Evolutionary conservation across 2,329 filamentous ascomycete genomes (phyloP).

Genomic region (Scedosporium apiospermum): DNA sequence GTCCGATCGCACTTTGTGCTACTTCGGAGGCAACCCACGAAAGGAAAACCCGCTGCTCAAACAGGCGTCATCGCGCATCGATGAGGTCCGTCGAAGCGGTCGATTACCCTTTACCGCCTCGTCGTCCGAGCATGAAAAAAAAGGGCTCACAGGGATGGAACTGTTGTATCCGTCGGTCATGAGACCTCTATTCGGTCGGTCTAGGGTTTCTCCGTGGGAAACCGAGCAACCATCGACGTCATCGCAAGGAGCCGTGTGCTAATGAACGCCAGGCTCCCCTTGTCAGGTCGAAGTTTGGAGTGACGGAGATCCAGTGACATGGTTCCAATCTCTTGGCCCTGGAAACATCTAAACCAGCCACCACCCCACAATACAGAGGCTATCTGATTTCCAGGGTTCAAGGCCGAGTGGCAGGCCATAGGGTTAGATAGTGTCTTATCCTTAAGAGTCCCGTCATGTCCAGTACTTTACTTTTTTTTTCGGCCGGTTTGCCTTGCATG

Average conservation of each 20-base stretch:
- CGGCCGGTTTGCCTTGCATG: background rate
- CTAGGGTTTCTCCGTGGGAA: background rate
- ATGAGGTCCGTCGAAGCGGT: background rate
- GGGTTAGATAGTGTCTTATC: background rate
- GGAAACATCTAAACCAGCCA: background rate
- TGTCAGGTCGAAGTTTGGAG: background rate
- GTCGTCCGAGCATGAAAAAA: background rate
- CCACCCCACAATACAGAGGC: background rate
- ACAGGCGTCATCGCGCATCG: background rate
- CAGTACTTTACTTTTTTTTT: background rate
- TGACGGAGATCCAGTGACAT: background rate
- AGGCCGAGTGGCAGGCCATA: background rate
- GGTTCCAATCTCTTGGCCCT: background rate
- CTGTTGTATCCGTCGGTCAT: background rate
- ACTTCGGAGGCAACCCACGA: constrained; percentile 1
- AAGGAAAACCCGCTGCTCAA: background rate
- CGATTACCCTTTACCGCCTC: background rate
- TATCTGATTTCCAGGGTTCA: background rate
- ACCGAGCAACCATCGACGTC: background rate
- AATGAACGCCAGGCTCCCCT: background rate
- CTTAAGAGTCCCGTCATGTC: background rate
- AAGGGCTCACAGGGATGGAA: background rate
- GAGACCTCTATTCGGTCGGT: background rate
- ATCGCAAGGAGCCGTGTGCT: background rate
- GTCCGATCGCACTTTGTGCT: background rate